phyloP scores from a whole-genome alignment of 129 eudicot species.

The Sambucus nigra region DNA sequence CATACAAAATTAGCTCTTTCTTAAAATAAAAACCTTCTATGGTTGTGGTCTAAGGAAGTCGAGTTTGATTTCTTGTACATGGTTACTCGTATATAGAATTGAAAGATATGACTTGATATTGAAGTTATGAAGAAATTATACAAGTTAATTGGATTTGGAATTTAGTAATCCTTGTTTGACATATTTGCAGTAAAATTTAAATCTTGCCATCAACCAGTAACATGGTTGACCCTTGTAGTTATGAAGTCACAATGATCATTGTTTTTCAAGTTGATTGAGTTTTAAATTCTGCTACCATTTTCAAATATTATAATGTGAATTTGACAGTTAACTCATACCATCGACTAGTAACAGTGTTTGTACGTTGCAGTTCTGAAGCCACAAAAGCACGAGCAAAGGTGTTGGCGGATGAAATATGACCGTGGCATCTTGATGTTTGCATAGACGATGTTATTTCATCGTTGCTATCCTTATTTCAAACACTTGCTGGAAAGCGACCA shows the following conservation, averaged over 20 bases:
- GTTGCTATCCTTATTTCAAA: slow-evolving; percentile 68
- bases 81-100: not conserved
- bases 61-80: not conserved
- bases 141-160: not conserved
- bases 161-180: no score
- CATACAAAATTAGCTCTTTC: no score
- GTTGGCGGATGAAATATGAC: slow-evolving; percentile 85
- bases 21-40: no score
- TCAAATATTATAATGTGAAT: not conserved
- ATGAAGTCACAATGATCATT: not conserved
- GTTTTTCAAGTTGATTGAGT: not conserved
- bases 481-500: slow-evolving; percentile 81
- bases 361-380: slow-evolving; percentile 58
- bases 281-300: not conserved
- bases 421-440: slow-evolving; percentile 92
- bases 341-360: slow-evolving; percentile 8
- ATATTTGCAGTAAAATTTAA: no score
- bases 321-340: not conserved
- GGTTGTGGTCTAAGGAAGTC: no score
- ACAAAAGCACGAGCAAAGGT: slow-evolving; percentile 70
- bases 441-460: slow-evolving; percentile 81
- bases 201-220: no score
- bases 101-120: no score
- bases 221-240: not conserved
- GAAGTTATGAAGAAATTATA: not conserved